Conservation (phyloP, 2,329 filamentous ascomycete genomes). For the Magnaporthiopsis rhizophila region DNA sequence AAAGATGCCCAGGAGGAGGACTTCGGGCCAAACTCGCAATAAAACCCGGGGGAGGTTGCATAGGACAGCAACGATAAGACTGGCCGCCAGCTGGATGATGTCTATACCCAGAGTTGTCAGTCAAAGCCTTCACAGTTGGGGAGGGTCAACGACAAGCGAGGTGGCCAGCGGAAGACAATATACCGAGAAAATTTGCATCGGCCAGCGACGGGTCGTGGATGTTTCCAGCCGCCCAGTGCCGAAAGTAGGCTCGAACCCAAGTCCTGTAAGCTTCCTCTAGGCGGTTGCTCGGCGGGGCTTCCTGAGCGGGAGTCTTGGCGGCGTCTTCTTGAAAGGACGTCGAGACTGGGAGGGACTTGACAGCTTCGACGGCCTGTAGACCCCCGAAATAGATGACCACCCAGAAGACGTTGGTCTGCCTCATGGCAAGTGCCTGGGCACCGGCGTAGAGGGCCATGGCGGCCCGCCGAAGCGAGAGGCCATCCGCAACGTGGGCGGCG, state of each 20-base stretch:
- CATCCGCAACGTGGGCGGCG: conserved; percentile 17
- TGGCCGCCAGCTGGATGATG: conserved; percentile 30
- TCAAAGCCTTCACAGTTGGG: too few relatives aligned
- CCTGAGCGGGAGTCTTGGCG: conserved; percentile 19
- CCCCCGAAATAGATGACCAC: conserved; percentile 69
- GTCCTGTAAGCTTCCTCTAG: background rate
- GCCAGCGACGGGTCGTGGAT: conserved; percentile 47
- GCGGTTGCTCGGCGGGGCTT: conserved; percentile 13
- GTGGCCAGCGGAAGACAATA: conserved; percentile 10
- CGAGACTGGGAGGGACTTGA: conserved; percentile 28
- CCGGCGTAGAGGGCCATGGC: conserved; percentile 48
- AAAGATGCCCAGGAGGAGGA: conserved; percentile 61
- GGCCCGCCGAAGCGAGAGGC: conserved; percentile 23
- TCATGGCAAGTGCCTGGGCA: conserved; percentile 61
- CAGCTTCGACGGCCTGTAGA: conserved; percentile 43
- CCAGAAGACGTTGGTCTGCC: conserved; percentile 98
- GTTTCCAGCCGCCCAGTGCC: conserved; percentile 34
- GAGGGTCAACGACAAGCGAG: background rate
- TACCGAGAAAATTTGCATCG: conserved; percentile 43
- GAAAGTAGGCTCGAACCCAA: background rate
- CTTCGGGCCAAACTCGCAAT: conserved; percentile 46
- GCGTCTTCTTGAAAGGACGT: conserved; percentile 20
- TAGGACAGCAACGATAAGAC: conserved; percentile 51
- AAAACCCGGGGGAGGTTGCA: conserved; percentile 39
- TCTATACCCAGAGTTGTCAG: background rate